Percentiles rank a stretch among this genome's conserved stretches.
phyloP scores from a whole-genome alignment of 1,284 basidiomycete species.

The Flammula alnicola region DNA sequence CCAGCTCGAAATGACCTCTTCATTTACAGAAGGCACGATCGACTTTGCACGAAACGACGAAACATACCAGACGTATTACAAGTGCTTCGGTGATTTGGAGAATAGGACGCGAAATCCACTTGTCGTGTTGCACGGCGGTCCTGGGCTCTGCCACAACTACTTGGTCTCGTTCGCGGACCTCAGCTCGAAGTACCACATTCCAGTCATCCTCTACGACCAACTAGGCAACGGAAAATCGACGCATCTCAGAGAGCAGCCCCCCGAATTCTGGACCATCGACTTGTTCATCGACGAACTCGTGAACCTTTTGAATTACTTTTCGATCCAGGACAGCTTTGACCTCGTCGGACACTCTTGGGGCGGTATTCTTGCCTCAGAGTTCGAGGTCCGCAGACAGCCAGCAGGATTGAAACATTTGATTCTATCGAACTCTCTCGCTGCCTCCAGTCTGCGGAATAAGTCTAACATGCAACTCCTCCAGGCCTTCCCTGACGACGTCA shows the following conservation, averaged over 20 bases:
- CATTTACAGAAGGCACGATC: too few relatives aligned
- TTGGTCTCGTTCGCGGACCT: conserved; percentile 20
- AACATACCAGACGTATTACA: conserved; percentile 13
- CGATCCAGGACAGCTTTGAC: conserved; percentile 41
- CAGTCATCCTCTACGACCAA: conserved; percentile 55
- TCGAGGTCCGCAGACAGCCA: conserved; percentile 26
- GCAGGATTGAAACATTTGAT: conserved; percentile 6
- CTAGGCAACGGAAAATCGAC: conserved; percentile 33
- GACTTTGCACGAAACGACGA: too few relatives aligned
- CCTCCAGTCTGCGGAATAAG: neutral
- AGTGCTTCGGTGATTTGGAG: conserved; percentile 4
- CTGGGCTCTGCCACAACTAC: conserved; percentile 30
- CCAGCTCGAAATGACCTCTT: too few relatives aligned
- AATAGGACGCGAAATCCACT: conserved; percentile 21
- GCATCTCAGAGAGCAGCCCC: conserved; percentile 20
- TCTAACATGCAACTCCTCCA: conserved; percentile 5
- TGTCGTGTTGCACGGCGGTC: conserved; percentile 36
- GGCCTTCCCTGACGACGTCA: conserved; percentile 30
- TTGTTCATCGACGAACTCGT: conserved; percentile 55
- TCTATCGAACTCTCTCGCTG: conserved; percentile 7
- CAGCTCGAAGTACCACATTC: conserved; percentile 20
- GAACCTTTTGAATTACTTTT: conserved; percentile 44
- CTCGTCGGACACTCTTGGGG: conserved; percentile 58
- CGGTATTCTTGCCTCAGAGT: conserved; percentile 46
- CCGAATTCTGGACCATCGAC: conserved; percentile 48